Percentiles rank a stretch among this genome's conserved stretches.
Evolutionary conservation across 495 filamentous ascomycete genomes (phyloP).

Genomic region (Aspergillus cavernicola): DNA sequence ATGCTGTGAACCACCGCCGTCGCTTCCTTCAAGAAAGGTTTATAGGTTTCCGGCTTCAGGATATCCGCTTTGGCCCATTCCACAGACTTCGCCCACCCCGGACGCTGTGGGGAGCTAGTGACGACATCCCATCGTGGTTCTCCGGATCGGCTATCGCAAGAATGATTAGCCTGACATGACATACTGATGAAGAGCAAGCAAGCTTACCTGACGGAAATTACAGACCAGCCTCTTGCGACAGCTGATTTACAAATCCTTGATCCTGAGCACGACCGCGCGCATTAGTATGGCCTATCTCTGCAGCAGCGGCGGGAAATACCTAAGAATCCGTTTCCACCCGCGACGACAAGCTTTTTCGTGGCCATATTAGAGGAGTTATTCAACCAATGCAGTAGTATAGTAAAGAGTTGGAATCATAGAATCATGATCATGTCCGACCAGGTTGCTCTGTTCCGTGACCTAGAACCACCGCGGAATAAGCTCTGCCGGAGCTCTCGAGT

Average conservation of each 20-base stretch:
- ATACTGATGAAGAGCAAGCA: not conserved
- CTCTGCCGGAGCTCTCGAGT: conserved; percentile 13
- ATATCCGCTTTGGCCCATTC: conserved; percentile 86
- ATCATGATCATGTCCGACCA: not conserved
- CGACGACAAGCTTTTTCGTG: conserved; percentile 76
- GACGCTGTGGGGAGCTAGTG: conserved; percentile 67
- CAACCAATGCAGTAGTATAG: not conserved
- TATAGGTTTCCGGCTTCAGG: conserved; percentile 74
- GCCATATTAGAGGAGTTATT: conserved; percentile 27
- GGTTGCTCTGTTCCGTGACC: not conserved
- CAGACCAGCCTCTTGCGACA: conserved; percentile 75
- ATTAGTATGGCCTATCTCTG: not conserved
- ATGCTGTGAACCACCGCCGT: conserved; percentile 87
- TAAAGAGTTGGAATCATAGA: not conserved
- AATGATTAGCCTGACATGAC: conserved; percentile 5
- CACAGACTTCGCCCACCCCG: conserved; percentile 76
- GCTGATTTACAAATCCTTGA: conserved; percentile 90
- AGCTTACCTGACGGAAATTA: conserved; percentile 80
- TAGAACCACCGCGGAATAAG: conserved; percentile 11
- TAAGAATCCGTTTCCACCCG: conserved; percentile 92
- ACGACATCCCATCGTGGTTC: conserved; percentile 78
- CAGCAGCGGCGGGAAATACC: conserved; percentile 27
- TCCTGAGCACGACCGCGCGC: conserved; percentile 38
- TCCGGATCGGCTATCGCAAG: conserved; percentile 69
- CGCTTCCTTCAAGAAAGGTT: conserved; percentile 63